Evolutionary conservation across 441 rosid species (phyloP), one percentile per base, ranked within the genome.

Genomic region (Lepidium campestre): DNA sequence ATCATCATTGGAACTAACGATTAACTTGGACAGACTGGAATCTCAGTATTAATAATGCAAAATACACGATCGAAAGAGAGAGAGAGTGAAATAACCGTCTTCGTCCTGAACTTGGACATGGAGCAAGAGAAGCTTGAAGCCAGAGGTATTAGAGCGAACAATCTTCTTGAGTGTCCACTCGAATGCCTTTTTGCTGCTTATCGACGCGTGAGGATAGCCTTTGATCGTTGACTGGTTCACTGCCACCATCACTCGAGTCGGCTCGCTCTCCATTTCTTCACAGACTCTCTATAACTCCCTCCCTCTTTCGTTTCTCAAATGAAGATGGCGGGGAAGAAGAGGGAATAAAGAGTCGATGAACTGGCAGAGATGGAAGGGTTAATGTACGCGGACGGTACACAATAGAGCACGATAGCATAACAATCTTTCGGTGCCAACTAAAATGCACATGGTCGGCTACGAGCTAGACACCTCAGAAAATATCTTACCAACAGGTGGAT

Each of bases 31-130:
- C 27, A 14, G 6, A 68, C 18, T 7, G 42, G 57, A 37, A 69
- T 10, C 32, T 31, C 62, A 29, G 36, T 5, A 62, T 34, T 14
- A 36, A 67, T 6, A 68, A 17, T 4, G 4, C 29, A 32, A 18
- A 14, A 76, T 14, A 29, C 15, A 71, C 2, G 52, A 57, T 35
- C 1, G 11, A 22, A 20, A 48, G 55, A 71, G 62, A 58, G 11
- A 35, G 41, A 46, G 58, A 70, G 73, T 56, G 52, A 52, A 61
- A 22, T 66, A 62, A 93, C 97, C 98, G 75, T 93, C 95, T 82
- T 86, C 95, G 72, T 90, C 96, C 12, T 87, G 93, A 57, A 89
- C 93, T 83, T 90, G 98, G 34, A 86, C 97, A 42, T 89, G 97
- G 72, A 93, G 91, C 78, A 93, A 89, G 42, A 90, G 93, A 62